These are phyloP conservation scores for Theileria parva DNA, from an alignment of 169 alveolate species.

Conservation along the genomic window DNA sequence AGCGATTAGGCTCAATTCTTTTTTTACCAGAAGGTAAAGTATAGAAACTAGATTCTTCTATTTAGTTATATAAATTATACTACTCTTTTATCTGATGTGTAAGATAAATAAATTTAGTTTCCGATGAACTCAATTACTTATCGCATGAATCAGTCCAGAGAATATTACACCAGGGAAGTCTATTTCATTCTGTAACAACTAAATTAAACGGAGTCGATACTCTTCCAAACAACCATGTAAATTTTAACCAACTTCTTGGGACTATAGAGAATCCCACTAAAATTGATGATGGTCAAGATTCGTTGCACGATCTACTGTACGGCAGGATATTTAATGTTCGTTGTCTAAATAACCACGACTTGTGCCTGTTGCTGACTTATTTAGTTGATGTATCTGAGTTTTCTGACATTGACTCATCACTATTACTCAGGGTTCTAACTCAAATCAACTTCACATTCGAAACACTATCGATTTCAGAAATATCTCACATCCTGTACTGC, in stretches of 20 bases:
- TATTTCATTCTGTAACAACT: constrained; percentile 54
- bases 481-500: constrained; percentile 26
- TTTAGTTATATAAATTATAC: neutral
- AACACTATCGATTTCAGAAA: constrained; percentile 43
- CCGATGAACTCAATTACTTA: constrained; percentile 45
- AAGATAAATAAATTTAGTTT: constrained; percentile 19
- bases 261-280: neutral
- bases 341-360: constrained; percentile 23
- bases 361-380: constrained; percentile 27
- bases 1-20: constrained; percentile 40
- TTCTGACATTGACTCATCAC: constrained; percentile 4
- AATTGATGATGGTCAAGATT: neutral
- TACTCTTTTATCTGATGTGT: neutral
- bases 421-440: constrained; percentile 26
- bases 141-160: constrained; percentile 56
- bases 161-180: constrained; percentile 58
- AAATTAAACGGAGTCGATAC: neutral
- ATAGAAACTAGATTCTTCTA: neutral
- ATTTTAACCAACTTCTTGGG: neutral
- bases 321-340: constrained; percentile 34
- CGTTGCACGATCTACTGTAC: constrained; percentile 23
- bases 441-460: constrained; percentile 18
- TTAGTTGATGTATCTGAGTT: constrained; percentile 19
- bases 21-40: constrained; percentile 51
- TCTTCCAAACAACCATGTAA: neutral